phyloP scores from a whole-genome alignment of 805 yeast genomes.

The Torulaspora quercuum region DNA sequence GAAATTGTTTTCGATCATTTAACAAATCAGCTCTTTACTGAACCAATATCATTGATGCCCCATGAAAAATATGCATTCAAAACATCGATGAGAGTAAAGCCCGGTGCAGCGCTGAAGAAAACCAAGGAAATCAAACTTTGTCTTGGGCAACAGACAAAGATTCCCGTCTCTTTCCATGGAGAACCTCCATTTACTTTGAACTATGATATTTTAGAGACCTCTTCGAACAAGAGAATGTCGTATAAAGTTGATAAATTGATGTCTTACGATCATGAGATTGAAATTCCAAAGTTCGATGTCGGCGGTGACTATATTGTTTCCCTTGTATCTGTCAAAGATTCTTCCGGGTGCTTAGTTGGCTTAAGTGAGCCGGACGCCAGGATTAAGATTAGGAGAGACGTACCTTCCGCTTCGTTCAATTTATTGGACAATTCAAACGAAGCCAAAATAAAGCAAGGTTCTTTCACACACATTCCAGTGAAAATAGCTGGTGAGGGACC shows the following conservation, averaged over 20 bases:
- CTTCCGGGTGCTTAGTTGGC: slow-evolving; percentile 74
- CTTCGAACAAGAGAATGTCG: slow-evolving; percentile 47
- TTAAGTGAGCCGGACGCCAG: slow-evolving; percentile 59
- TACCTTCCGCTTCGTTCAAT: slow-evolving; percentile 56
- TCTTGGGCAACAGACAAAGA: slow-evolving; percentile 43
- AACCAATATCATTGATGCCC: slow-evolving; percentile 38
- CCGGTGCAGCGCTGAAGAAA: slow-evolving; percentile 46
- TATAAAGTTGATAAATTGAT: slow-evolving; percentile 42
- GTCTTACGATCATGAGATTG: slow-evolving; percentile 40
- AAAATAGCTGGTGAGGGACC: slow-evolving; percentile 57
- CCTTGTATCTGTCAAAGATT: slow-evolving; percentile 64
- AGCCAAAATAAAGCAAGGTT: slow-evolving; percentile 58
- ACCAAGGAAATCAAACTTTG: slow-evolving; percentile 39
- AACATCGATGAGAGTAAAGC: slow-evolving; percentile 69
- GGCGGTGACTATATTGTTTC: slow-evolving; percentile 76
- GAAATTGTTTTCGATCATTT: slow-evolving; percentile 65
- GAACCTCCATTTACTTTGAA: slow-evolving; percentile 70
- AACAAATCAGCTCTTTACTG: slow-evolving; percentile 60
- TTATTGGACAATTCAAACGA: slow-evolving; percentile 37
- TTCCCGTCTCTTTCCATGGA: slow-evolving; percentile 68
- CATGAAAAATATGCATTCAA: slow-evolving; percentile 50
- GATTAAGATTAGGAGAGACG: slow-evolving; percentile 64
- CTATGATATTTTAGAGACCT: slow-evolving; percentile 62
- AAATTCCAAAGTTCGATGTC: slow-evolving; percentile 50
- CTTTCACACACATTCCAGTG: slow-evolving; percentile 54